phyloP scores from a whole-genome alignment of 345 rosid genomes.

The Bruguiera parviflora region DNA sequence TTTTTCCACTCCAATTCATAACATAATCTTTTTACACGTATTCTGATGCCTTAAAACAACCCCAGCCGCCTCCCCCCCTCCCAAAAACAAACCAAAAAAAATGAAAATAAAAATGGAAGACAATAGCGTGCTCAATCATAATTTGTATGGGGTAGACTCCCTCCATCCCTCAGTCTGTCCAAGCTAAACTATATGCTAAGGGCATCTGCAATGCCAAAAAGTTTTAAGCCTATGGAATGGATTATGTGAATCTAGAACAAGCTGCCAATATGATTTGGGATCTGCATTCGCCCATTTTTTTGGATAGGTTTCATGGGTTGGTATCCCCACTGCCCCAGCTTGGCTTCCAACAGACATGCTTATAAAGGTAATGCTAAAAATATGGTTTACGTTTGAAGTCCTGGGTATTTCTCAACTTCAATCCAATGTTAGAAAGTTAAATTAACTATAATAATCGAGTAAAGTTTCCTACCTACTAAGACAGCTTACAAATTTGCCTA shows the following conservation, averaged over 20 bases:
- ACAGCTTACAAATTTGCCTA: no score
- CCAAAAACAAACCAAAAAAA: no score
- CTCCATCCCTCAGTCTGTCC: no score
- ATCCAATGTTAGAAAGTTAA: neutral
- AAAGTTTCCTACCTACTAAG: no score
- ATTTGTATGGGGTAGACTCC: no score
- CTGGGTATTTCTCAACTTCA: neutral
- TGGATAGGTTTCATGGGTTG: constrained; percentile 83
- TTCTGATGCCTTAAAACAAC: no score
- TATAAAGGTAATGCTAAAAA: constrained; percentile 50
- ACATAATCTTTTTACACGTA: no score
- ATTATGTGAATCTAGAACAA: neutral
- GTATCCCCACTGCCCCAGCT: constrained; percentile 89
- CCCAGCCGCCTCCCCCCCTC: no score
- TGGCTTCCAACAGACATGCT: constrained; percentile 96
- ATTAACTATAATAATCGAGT: no score
- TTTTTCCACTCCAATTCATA: neutral
- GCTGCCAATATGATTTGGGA: neutral
- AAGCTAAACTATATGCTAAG: neutral
- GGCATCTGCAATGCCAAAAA: neutral
- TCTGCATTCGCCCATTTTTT: neutral
- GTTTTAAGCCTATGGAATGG: neutral
- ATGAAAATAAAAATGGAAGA: no score
- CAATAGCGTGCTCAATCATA: no score
- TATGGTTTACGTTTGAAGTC: neutral